Evolutionary conservation across 352 stramenopile genomes (phyloP).

Genomic region (Halophytophthora polymorphica): DNA sequence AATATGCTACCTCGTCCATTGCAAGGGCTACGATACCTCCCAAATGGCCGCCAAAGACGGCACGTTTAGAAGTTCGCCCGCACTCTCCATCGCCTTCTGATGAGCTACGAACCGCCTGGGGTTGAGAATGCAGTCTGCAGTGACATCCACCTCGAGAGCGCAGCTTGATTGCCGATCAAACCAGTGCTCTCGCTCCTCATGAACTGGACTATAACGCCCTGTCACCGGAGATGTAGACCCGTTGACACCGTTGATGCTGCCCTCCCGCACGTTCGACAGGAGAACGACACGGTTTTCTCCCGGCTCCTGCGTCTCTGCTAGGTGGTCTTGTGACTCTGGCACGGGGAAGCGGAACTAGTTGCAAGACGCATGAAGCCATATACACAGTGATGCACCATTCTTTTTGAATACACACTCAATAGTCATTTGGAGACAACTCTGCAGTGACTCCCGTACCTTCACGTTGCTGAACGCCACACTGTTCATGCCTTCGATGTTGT

Average conservation of each 20-base stretch:
- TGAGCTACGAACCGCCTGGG: constrained; percentile 39
- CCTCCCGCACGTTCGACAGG: constrained; percentile 30
- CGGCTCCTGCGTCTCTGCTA: constrained; percentile 13
- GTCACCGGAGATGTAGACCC: constrained; percentile 11
- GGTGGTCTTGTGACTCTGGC: constrained; percentile 50
- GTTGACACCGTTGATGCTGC: constrained; percentile 34
- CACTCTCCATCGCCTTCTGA: constrained; percentile 37
- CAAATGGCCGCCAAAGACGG: constrained; percentile 79
- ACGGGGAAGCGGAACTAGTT: constrained; percentile 68
- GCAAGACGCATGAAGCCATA: constrained; percentile 2
- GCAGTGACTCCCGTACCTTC: constrained; percentile 33
- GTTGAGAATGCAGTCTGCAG: constrained; percentile 69
- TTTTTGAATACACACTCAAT: background rate
- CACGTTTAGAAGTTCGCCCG: constrained; percentile 53
- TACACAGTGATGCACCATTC: background rate
- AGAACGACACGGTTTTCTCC: constrained; percentile 30
- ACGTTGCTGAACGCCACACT: constrained; percentile 64
- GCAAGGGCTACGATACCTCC: constrained; percentile 38
- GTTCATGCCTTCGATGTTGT: constrained; percentile 93
- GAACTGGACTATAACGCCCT: constrained; percentile 34
- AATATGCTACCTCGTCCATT: background rate
- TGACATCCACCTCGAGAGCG: constrained; percentile 69
- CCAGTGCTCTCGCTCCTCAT: constrained; percentile 33
- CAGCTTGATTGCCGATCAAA: constrained; percentile 72
- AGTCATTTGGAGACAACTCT: background rate